Percentiles rank a stretch among this genome's conserved stretches.
Evolutionary conservation across 148 eudicot genomes (phyloP).

Genomic region (Camellia granthamiana): DNA sequence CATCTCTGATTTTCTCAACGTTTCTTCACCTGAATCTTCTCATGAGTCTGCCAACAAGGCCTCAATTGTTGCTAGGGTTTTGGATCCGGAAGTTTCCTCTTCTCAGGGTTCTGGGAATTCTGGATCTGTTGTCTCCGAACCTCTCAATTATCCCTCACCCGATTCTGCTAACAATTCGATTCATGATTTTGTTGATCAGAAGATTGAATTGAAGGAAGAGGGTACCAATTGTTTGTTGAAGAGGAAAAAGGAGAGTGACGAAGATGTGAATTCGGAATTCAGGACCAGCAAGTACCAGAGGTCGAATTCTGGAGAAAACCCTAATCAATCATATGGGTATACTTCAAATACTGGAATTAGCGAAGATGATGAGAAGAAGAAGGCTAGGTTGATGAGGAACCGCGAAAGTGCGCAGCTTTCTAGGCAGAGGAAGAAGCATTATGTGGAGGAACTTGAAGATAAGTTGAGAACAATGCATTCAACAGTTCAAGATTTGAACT

Average conservation of each 20-base stretch:
- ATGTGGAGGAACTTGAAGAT: slow-evolving; percentile 91
- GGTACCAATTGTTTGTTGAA: slow-evolving; percentile 37
- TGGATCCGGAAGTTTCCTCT: slow-evolving; percentile 14
- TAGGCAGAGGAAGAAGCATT: slow-evolving; percentile 92
- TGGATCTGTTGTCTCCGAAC: slow-evolving; percentile 27
- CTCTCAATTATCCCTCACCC: slow-evolving; percentile 25
- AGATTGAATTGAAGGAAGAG: slow-evolving; percentile 32
- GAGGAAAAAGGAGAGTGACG: slow-evolving; percentile 59
- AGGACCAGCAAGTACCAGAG: slow-evolving; percentile 52
- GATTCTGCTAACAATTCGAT: slow-evolving; percentile 30
- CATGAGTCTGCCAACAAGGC: slow-evolving; percentile 12
- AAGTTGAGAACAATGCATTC: slow-evolving; percentile 81
- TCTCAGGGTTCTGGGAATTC: slow-evolving; percentile 41
- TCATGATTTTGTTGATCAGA: slow-evolving; percentile 32
- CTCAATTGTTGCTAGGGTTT: slow-evolving; percentile 11
- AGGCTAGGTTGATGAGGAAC: slow-evolving; percentile 83
- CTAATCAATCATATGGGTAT: slow-evolving; percentile 5
- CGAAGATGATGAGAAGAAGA: slow-evolving; percentile 65
- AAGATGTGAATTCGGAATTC: slow-evolving; percentile 30
- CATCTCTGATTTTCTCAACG: slow-evolving; percentile 9
- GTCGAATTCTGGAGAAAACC: slow-evolving; percentile 20
- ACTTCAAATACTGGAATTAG: slow-evolving; percentile 6
- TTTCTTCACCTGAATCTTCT: slow-evolving; percentile 18
- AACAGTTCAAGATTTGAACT: slow-evolving; percentile 74
- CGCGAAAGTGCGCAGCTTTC: slow-evolving; percentile 93